Evolutionary conservation across 805 yeast genomes (phyloP).

Genomic region (Hanseniaspora guilliermondii): DNA sequence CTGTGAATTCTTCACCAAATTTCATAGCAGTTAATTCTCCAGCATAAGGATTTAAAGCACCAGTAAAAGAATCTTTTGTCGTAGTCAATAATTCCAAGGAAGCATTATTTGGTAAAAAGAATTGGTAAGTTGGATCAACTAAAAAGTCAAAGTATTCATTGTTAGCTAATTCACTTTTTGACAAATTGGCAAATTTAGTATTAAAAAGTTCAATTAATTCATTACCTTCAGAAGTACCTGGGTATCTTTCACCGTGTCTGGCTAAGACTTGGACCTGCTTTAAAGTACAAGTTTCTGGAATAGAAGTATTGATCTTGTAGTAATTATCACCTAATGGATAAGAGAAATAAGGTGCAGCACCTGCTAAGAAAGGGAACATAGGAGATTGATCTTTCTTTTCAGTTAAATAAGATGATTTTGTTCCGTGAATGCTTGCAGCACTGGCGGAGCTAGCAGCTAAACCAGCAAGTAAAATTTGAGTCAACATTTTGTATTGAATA

Average conservation of each 20-base stretch:
- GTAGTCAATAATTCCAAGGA: constrained; percentile 33
- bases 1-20: constrained; percentile 36
- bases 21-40: constrained; percentile 36
- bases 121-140: constrained; percentile 33
- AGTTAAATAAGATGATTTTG: background rate
- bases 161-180: constrained; percentile 24
- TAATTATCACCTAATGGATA: constrained; percentile 30
- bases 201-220: background rate
- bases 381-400: constrained; percentile 20
- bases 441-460: background rate
- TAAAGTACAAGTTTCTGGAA: constrained; percentile 40
- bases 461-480: background rate
- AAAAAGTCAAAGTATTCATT: constrained; percentile 39
- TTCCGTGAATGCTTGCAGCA: background rate
- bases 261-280: constrained; percentile 60
- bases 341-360: constrained; percentile 44
- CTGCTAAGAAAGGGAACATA: constrained; percentile 40
- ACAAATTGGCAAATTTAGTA: constrained; percentile 25
- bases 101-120: constrained; percentile 32
- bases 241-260: constrained; percentile 73
- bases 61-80: constrained; percentile 21
- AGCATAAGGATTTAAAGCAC: constrained; percentile 29
- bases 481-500: background rate
- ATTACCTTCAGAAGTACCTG: constrained; percentile 34
- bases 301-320: constrained; percentile 38